Evolutionary conservation across 345 rosid species (phyloP).

Genomic region (Brassica incana): DNA sequence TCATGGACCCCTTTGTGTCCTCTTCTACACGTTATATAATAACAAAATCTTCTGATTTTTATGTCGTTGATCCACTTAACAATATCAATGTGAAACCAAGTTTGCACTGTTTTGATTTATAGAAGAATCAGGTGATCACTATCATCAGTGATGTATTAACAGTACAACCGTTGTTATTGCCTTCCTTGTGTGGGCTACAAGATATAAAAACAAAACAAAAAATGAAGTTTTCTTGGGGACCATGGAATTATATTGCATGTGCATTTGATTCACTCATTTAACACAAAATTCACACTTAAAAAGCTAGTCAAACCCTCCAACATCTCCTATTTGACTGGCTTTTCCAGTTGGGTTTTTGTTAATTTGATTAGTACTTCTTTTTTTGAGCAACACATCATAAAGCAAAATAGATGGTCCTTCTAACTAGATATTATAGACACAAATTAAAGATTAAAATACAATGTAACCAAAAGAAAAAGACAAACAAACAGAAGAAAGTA

Average conservation of each 20-base stretch:
- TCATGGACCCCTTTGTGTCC: conserved; percentile 36
- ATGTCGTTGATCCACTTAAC: conserved; percentile 24
- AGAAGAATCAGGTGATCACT: conserved; percentile 13
- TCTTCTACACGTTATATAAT: conserved; percentile 24
- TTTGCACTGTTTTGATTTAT: conserved; percentile 24
- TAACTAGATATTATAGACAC: conserved; percentile 9
- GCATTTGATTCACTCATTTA: conserved; percentile 39
- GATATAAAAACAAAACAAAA: background rate
- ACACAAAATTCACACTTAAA: conserved; percentile 26
- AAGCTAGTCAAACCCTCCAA: conserved; percentile 27
- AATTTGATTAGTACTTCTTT: background rate
- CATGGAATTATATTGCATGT: conserved; percentile 44
- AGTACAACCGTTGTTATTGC: conserved; percentile 26
- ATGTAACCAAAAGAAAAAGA: conserved; percentile 9
- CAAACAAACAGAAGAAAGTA: conserved; percentile 1
- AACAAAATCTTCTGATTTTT: conserved; percentile 18
- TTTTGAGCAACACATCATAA: conserved; percentile 1
- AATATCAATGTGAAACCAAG: conserved; percentile 25
- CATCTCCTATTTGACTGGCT: conserved; percentile 28
- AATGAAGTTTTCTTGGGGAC: conserved; percentile 26
- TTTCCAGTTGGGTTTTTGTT: conserved; percentile 5
- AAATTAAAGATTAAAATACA: background rate
- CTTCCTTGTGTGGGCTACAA: conserved; percentile 21
- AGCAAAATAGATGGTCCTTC: background rate
- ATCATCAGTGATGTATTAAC: conserved; percentile 24